Evolutionary conservation across 2,329 filamentous ascomycete genomes (phyloP).

Genomic region (Endothia cerciana): DNA sequence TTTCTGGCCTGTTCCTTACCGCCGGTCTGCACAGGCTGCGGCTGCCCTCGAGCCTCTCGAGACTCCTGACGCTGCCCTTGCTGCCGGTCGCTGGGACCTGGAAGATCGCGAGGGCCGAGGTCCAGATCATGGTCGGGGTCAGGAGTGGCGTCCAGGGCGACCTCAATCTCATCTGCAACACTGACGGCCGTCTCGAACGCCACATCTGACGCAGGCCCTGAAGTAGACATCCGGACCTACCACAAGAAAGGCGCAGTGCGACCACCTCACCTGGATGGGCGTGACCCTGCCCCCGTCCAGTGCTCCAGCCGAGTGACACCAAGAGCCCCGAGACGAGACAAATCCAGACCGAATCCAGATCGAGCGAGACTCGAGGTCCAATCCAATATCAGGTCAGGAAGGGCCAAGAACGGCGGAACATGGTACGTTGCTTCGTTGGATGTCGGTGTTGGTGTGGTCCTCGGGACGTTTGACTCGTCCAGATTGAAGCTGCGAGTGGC

Average conservation of each 20-base stretch:
- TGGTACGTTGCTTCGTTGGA: background rate
- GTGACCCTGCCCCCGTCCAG: background rate
- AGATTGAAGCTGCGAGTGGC: background rate
- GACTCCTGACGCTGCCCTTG: conserved; percentile 5
- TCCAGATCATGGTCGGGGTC: conserved; percentile 9
- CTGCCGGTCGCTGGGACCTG: conserved; percentile 8
- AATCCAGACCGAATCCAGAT: conserved; percentile 13
- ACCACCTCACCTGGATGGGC: conserved; percentile 9
- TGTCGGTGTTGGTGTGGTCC: conserved; percentile 3
- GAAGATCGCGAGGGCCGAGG: conserved; percentile 2
- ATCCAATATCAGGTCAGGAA: background rate
- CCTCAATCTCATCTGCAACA: conserved; percentile 28
- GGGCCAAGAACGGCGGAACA: background rate
- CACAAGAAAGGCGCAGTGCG: conserved; percentile 25
- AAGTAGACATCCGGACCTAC: conserved; percentile 28
- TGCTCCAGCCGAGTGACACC: background rate
- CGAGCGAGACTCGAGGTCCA: conserved; percentile 5
- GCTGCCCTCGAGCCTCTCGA: conserved; percentile 8
- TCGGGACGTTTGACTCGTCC: background rate
- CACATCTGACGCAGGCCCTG: conserved; percentile 24
- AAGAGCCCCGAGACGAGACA: background rate
- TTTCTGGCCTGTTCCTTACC: background rate
- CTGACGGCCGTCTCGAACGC: conserved; percentile 27
- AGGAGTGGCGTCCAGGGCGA: conserved; percentile 22
- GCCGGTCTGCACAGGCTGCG: conserved; percentile 13